Conservation (phyloP, 1,284 basidiomycete species). For the Ceratobasidium papillatum region DNA sequence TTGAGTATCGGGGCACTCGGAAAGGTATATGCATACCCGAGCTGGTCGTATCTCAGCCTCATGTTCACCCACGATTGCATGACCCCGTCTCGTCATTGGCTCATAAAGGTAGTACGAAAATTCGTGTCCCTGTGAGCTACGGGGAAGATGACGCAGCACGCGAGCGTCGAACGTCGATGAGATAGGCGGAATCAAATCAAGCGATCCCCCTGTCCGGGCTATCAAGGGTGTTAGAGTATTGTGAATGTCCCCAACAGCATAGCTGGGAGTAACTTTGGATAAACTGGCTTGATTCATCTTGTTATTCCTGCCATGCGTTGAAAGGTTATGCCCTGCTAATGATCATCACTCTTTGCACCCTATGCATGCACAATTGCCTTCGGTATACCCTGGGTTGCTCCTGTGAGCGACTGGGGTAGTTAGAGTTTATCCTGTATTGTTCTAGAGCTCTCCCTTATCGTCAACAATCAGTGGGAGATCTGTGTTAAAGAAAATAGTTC, state of each 20-base stretch:
- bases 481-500: background rate
- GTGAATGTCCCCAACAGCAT: background rate
- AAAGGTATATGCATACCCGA: background rate
- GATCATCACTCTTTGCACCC: conserved; percentile 8
- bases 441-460: conserved; percentile 1
- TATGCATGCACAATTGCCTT: background rate
- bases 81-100: background rate
- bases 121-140: conserved; percentile 5
- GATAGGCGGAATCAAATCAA: background rate
- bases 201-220: conserved; percentile 36
- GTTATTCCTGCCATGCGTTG: background rate
- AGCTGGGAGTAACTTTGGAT: background rate
- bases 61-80: background rate
- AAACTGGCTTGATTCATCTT: background rate
- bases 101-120: background rate
- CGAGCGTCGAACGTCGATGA: background rate
- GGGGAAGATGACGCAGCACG: conserved; percentile 27
- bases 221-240: conserved; percentile 5
- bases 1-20: background rate
- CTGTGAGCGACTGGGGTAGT: background rate
- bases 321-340: background rate
- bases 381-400: background rate
- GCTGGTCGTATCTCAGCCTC: background rate
- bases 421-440: background rate
- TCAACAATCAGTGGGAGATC: background rate